Conservation (phyloP, 192 early-diverging fungal genomes). For the Podila verticillata region DNA sequence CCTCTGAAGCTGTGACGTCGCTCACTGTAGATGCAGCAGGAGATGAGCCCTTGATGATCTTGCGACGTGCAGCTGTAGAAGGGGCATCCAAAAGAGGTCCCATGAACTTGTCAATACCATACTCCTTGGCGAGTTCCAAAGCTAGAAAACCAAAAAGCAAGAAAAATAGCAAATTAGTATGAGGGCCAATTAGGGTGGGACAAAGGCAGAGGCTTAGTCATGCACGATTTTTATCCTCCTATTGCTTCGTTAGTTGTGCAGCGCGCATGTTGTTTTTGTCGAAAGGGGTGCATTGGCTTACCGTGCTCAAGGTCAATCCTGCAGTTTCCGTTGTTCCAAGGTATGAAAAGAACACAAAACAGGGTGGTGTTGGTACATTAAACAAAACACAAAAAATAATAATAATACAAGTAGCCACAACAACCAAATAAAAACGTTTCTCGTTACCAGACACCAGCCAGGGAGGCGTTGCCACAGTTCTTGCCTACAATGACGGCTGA, state of each 20-base stretch:
- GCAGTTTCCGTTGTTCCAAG: background rate
- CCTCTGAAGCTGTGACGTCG: slow-evolving; percentile 6
- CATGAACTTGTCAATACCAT: slow-evolving; percentile 28
- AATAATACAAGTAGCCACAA: background rate
- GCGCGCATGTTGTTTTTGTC: background rate
- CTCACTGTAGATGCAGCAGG: background rate
- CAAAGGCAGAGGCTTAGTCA: background rate
- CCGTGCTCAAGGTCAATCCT: background rate
- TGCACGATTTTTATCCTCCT: background rate
- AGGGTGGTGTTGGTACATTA: background rate
- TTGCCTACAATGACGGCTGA: slow-evolving; percentile 16
- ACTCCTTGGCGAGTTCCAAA: slow-evolving; percentile 27
- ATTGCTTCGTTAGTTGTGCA: background rate
- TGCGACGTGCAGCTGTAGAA: slow-evolving; percentile 11
- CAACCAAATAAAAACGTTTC: background rate
- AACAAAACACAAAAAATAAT: background rate
- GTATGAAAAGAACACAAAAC: too few relatives aligned
- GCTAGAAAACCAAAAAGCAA: slow-evolving; percentile 3
- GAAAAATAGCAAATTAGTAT: background rate
- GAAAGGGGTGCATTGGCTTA: background rate
- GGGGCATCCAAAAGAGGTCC: slow-evolving; percentile 25
- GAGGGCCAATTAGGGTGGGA: background rate
- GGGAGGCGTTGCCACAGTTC: slow-evolving; percentile 1
- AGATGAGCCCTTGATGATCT: slow-evolving; percentile 14
- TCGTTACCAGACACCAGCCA: slow-evolving; percentile 33